Conservation (phyloP, 768 basidiomycete genomes). For the Termitomyces sp. region DNA sequence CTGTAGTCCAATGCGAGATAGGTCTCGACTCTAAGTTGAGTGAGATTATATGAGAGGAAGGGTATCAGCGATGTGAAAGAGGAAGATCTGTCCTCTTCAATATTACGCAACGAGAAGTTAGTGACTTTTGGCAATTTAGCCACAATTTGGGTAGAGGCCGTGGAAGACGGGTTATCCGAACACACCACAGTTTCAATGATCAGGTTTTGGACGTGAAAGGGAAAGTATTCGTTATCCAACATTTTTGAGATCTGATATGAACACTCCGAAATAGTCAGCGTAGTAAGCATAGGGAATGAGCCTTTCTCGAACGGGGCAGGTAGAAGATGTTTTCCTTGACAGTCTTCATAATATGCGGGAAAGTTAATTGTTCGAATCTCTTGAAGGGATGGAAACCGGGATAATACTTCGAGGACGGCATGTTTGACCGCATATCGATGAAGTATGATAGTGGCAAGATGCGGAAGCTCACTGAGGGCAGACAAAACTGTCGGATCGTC, state of each 20-base stretch:
- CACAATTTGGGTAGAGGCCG: background rate
- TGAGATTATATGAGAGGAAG: constrained; percentile 2
- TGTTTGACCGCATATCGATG: background rate
- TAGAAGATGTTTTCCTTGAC: background rate
- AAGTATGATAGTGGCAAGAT: background rate
- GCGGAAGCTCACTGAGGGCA: background rate
- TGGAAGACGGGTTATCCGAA: background rate
- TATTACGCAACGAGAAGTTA: background rate
- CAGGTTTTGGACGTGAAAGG: background rate
- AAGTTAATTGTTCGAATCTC: background rate
- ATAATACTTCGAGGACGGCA: background rate
- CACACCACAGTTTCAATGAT: background rate
- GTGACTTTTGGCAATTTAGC: background rate
- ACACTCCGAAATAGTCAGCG: background rate
- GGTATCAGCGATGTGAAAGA: background rate
- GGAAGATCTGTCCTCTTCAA: background rate
- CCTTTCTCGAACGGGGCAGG: background rate
- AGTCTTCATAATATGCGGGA: background rate
- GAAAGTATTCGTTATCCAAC: constrained; percentile 1
- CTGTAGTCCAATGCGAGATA: background rate
- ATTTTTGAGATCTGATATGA: background rate
- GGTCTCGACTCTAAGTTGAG: background rate
- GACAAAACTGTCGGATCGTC: background rate
- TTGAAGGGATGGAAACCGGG: background rate
- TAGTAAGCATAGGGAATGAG: background rate